These are phyloP conservation scores for Phaseolus lunatus DNA, from an alignment of 306 rosid genomes.

Conservation along the genomic window DNA sequence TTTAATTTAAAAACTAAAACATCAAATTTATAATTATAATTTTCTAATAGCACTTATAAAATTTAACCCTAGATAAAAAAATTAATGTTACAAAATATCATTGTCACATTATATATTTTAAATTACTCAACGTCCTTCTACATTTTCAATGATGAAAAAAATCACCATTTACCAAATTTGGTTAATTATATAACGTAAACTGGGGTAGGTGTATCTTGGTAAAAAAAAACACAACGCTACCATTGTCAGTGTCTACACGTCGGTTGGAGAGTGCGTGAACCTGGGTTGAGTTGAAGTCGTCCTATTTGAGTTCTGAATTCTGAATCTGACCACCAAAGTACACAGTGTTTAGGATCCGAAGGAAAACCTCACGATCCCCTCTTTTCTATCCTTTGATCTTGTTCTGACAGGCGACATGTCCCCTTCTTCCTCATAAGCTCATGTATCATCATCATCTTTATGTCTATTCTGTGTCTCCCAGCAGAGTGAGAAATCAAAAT, in stretches of 20 bases:
- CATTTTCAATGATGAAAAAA: too few relatives aligned
- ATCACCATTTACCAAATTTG: too few relatives aligned
- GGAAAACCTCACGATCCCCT: neutral
- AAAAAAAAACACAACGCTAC: neutral
- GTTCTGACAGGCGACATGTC: slow-evolving; percentile 16
- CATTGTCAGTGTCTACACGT: slow-evolving; percentile 21
- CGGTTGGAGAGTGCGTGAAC: slow-evolving; percentile 11
- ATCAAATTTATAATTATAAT: too few relatives aligned
- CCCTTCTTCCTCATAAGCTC: slow-evolving; percentile 7
- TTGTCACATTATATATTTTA: too few relatives aligned
- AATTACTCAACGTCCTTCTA: too few relatives aligned
- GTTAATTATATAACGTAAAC: neutral
- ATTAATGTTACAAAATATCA: too few relatives aligned
- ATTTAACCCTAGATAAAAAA: too few relatives aligned
- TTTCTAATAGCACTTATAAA: too few relatives aligned
- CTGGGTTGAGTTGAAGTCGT: neutral
- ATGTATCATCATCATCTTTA: neutral
- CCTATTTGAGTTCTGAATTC: neutral
- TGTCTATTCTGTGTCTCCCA: neutral
- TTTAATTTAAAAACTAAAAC: too few relatives aligned
- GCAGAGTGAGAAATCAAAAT: slow-evolving; percentile 11
- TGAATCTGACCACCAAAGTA: slow-evolving; percentile 10
- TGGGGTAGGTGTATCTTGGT: neutral
- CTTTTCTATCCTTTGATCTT: slow-evolving; percentile 9
- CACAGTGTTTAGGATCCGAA: neutral